Evolutionary conservation across 2,329 filamentous ascomycete genomes (phyloP).

Genomic region (Alternaria longipes): DNA sequence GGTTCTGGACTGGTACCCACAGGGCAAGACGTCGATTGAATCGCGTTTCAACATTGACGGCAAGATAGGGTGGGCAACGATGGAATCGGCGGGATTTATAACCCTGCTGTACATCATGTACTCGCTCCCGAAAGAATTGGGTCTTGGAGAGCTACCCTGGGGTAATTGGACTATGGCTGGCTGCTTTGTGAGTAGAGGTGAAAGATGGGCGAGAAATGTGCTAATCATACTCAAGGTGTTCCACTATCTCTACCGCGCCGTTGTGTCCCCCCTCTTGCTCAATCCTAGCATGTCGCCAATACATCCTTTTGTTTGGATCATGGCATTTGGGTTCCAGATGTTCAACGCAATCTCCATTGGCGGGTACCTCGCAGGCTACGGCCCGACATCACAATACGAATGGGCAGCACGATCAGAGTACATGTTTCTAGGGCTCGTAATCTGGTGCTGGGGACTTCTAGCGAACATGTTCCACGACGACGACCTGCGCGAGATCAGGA

Average conservation of each 20-base stretch:
- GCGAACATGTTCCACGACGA: constrained; percentile 92
- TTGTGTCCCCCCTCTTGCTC: constrained; percentile 79
- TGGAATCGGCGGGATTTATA: constrained; percentile 83
- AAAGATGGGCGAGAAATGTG: background rate
- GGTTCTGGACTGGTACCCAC: constrained; percentile 78
- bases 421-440: constrained; percentile 70
- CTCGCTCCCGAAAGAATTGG: constrained; percentile 68
- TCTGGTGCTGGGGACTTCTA: constrained; percentile 80
- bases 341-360: constrained; percentile 81
- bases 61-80: constrained; percentile 83
- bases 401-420: constrained; percentile 58
- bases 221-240: constrained; percentile 63
- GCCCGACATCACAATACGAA: constrained; percentile 67
- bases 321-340: constrained; percentile 78
- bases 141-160: constrained; percentile 71
- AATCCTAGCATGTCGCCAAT: constrained; percentile 95
- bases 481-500: constrained; percentile 84
- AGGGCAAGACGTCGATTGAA: constrained; percentile 86
- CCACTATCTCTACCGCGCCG: constrained; percentile 90
- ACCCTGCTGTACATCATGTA: constrained; percentile 82
- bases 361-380: constrained; percentile 84
- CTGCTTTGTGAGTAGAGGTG: constrained; percentile 62
- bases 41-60: constrained; percentile 87
- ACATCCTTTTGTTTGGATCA: constrained; percentile 71
- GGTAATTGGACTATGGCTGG: constrained; percentile 79